Conservation (phyloP, 2,329 filamentous ascomycete genomes). For the Aspergillus alliaceus region DNA sequence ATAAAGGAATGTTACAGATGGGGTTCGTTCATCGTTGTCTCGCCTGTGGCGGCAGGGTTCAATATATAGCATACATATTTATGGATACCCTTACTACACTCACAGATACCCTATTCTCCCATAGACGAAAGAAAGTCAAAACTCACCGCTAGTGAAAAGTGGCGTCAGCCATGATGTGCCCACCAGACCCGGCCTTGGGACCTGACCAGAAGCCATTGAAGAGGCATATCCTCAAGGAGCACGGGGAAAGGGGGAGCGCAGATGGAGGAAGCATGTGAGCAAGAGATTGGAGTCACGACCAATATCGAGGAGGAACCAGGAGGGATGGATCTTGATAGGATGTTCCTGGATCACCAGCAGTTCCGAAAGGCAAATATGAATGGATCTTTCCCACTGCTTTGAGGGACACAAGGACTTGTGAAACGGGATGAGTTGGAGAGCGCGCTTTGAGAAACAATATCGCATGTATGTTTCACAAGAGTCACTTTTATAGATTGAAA, state of each 20-base stretch:
- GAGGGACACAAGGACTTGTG: not conserved
- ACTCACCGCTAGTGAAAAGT: constrained; percentile 8
- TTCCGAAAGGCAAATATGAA: not conserved
- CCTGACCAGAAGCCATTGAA: not conserved
- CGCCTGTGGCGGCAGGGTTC: not conserved
- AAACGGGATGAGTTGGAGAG: not conserved
- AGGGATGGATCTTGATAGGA: not conserved
- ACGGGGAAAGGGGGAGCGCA: not conserved
- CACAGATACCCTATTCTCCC: not conserved
- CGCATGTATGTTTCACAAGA: not conserved
- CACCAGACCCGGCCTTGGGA: constrained; percentile 30
- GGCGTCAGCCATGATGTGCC: constrained; percentile 23
- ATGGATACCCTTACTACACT: not conserved
- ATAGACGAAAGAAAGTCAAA: not conserved
- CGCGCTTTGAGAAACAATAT: not conserved
- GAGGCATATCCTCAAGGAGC: not conserved
- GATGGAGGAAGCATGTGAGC: not conserved
- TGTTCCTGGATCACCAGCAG: not conserved
- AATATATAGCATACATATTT: not conserved
- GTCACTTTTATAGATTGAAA: not conserved
- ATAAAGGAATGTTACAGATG: constrained; percentile 1
- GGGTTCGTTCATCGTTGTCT: not conserved
- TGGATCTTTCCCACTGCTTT: not conserved
- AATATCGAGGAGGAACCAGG: not conserved
- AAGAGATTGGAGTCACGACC: not conserved